Conservation (phyloP, 2,329 filamentous ascomycete species). For the Tolypocladium tropicale region DNA sequence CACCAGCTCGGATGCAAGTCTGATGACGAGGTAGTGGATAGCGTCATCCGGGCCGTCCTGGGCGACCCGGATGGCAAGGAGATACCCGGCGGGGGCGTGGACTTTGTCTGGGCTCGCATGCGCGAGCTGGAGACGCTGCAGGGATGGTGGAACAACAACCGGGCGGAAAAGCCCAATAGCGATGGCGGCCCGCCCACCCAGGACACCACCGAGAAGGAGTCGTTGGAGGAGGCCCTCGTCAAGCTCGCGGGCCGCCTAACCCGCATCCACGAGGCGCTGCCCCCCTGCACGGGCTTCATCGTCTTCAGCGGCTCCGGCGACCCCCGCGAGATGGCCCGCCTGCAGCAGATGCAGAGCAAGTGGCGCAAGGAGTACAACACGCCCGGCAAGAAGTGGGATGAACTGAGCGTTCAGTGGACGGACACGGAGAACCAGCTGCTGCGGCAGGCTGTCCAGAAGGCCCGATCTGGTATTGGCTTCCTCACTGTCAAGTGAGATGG, state of each 20-base stretch:
- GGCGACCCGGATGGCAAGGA: conserved; percentile 48
- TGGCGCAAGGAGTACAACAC: conserved; percentile 56
- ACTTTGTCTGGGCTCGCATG: conserved; percentile 58
- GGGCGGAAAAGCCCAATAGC: conserved; percentile 23
- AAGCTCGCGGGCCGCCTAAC: conserved; percentile 38
- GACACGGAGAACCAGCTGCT: conserved; percentile 55
- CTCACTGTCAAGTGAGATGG: conserved; percentile 48
- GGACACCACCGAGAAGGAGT: conserved; percentile 5
- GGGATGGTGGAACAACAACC: conserved; percentile 57
- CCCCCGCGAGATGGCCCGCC: conserved; percentile 52
- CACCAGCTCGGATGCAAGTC: conserved; percentile 45
- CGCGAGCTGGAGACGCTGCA: conserved; percentile 54
- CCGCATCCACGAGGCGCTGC: conserved; percentile 46
- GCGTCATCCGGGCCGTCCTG: conserved; percentile 46
- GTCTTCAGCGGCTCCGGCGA: conserved; percentile 58
- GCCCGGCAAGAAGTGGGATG: conserved; percentile 54
- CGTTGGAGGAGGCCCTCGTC: conserved; percentile 35
- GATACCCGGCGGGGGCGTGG: conserved; percentile 49
- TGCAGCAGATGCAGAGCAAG: conserved; percentile 49
- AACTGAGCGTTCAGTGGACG: conserved; percentile 58
- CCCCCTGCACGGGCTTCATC: conserved; percentile 55
- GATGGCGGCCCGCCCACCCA: conserved; percentile 23
- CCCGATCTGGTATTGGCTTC: conserved; percentile 54
- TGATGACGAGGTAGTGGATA: conserved; percentile 47
- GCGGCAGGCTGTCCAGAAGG: conserved; percentile 42